Evolutionary conservation across 192 early-diverging fungal genomes (phyloP), one percentile per base, ranked within the genome.

Genomic region (Backusella australiensis): DNA sequence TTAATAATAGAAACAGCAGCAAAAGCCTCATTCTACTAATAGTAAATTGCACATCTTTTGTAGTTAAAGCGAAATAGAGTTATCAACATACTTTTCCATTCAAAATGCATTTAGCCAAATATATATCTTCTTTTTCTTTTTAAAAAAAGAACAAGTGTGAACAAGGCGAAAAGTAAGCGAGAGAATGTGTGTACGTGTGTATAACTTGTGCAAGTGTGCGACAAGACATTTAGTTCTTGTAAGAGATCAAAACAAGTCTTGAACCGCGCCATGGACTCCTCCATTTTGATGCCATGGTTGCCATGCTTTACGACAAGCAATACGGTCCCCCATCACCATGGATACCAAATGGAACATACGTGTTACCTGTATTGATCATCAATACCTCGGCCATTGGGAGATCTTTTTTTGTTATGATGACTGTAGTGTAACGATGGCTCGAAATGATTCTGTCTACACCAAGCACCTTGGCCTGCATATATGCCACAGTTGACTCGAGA

Each of bases 281-380:
- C 75, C 73, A 96, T 98, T 85, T 80, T 89, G 86, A 98, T 94
- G 78, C 91, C 89, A 95, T 99, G 96, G 75, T 89, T 90, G 79
- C 85, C 81, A 80, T 86, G 73, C 84, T 91, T 96, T 95, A 87
- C 97, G 94, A 81, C 94, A 93, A 72, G 96, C 85, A 76, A 99
- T 92, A 81, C 97, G 95, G 94, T 90, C 89, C 82, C 98, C 83
- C 88, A 85, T 88, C 0, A 80, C 90, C 91, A 86, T 96, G 96
- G 80, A 96, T 95, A 92, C 96, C 97, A 79, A 99, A 91, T 71
- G 96, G 96, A 87, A 97, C 98, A 90, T 98, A 98, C 93, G 98
- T 98, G 91, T 98, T 98, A 84, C 96, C 97, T 86, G 98, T 91
- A 90, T 98, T 99, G 98, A 90, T 99, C 98, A 84, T 98, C 93